These are phyloP conservation scores for Colletotrichum australisinense DNA, from an alignment of 2,329 filamentous ascomycete species.

Conservation along the genomic window DNA sequence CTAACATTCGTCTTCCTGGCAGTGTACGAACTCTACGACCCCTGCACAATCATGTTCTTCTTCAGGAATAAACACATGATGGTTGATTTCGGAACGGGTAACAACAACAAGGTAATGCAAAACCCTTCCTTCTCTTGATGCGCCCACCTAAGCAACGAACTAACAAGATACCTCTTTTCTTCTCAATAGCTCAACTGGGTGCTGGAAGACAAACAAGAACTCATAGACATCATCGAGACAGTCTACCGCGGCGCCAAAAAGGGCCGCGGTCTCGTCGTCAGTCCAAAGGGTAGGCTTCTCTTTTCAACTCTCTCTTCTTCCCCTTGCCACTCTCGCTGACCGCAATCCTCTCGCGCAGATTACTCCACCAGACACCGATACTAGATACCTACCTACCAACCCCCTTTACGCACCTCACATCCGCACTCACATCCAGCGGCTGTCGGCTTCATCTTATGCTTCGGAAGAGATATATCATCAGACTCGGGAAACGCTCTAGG, in stretches of 20 bases:
- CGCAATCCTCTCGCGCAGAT: background rate
- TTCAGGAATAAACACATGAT: conserved; percentile 99
- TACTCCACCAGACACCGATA: conserved; percentile 53
- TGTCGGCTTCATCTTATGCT: background rate
- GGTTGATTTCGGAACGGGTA: conserved; percentile 96
- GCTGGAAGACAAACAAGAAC: conserved; percentile 95
- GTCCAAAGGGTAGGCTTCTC: conserved; percentile 75
- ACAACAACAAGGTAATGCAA: conserved; percentile 87
- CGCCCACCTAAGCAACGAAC: background rate
- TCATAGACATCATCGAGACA: conserved; percentile 98
- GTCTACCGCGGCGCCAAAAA: conserved; percentile 99
- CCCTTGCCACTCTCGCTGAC: background rate
- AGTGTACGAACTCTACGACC: conserved; percentile 77
- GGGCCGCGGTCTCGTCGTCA: conserved; percentile 94
- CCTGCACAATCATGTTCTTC: conserved; percentile 96
- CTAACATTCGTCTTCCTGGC: background rate
- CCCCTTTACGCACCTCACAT: background rate
- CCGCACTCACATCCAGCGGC: background rate
- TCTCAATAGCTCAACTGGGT: conserved; percentile 70
- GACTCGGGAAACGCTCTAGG: conserved; percentile 32
- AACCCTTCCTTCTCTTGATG: conserved; percentile 77
- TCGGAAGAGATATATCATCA: background rate
- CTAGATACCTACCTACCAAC: conserved; percentile 34
- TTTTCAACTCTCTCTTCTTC: background rate
- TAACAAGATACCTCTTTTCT: background rate